Conservation (phyloP, 495 filamentous ascomycete genomes). For the Oidiodendron maius region DNA sequence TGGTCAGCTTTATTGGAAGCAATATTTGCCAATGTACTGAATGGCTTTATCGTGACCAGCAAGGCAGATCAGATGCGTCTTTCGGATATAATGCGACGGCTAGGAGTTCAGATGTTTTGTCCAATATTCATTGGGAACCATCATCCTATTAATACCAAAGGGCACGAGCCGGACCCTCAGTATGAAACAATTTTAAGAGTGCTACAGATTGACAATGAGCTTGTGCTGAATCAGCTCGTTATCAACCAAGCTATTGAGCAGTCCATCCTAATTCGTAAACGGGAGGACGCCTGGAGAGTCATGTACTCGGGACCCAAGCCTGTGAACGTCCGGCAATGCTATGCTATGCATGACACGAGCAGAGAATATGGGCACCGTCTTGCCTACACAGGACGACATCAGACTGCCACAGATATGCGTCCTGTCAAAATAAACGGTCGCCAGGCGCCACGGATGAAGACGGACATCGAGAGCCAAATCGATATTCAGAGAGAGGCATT, state of each 20-base stretch:
- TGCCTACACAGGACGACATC: conserved; percentile 34
- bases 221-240: conserved; percentile 74
- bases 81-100: conserved; percentile 51
- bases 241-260: conserved; percentile 83
- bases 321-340: conserved; percentile 67
- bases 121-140: conserved; percentile 43
- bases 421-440: conserved; percentile 2
- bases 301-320: conserved; percentile 60
- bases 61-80: conserved; percentile 63
- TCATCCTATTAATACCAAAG: conserved; percentile 51
- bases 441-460: conserved; percentile 67
- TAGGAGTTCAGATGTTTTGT: conserved; percentile 37
- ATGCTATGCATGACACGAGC: conserved; percentile 51
- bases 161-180: conserved; percentile 63
- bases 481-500: conserved; percentile 39
- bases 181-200: conserved; percentile 75
- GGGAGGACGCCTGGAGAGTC: conserved; percentile 57
- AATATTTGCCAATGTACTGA: conserved; percentile 56
- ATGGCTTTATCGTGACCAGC: conserved; percentile 73
- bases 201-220: conserved; percentile 74
- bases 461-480: conserved; percentile 65
- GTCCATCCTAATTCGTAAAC: conserved; percentile 64
- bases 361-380: conserved; percentile 60
- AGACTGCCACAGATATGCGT: conserved; percentile 10
- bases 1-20: conserved; percentile 85